Conservation (phyloP, 2,329 filamentous ascomycete genomes). For the Cytospora mali region DNA sequence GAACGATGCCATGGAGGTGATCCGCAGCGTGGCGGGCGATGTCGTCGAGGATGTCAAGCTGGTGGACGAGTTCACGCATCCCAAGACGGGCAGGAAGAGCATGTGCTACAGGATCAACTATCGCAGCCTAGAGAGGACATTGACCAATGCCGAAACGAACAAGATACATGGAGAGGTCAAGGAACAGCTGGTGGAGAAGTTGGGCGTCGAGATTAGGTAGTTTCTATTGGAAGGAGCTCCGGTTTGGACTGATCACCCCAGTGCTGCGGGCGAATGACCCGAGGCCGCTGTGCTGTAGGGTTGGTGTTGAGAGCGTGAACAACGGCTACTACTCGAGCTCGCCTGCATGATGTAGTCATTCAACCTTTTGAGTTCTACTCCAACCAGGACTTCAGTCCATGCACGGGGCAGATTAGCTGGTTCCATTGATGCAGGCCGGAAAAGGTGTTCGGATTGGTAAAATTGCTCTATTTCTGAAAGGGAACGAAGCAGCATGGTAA, state of each 20-base stretch:
- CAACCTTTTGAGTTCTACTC: background rate
- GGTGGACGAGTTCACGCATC: slow-evolving; percentile 86
- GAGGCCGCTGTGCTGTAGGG: too few species aligned
- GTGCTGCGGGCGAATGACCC: too few species aligned
- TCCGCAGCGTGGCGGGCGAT: slow-evolving; percentile 80
- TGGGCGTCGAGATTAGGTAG: slow-evolving; percentile 79
- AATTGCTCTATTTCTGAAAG: background rate
- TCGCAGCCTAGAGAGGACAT: slow-evolving; percentile 84
- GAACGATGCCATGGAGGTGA: slow-evolving; percentile 96
- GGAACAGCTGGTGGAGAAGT: slow-evolving; percentile 63
- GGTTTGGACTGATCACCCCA: too few species aligned
- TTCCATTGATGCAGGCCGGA: too few species aligned
- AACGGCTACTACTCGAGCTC: background rate
- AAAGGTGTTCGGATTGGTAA: background rate
- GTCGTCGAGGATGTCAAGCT: slow-evolving; percentile 84
- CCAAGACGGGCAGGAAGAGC: slow-evolving; percentile 80
- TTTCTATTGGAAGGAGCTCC: too few species aligned
- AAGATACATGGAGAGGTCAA: slow-evolving; percentile 71
- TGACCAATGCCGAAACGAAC: slow-evolving; percentile 83
- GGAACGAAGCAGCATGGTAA: background rate
- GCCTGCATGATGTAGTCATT: background rate
- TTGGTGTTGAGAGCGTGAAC: background rate
- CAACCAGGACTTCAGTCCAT: background rate
- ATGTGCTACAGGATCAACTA: slow-evolving; percentile 94
- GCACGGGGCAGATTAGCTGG: background rate